A percentile compares a stretch with the other conserved stretches of the same genome.
Conservation (phyloP, 306 rosid genomes). For the Lathyrus sativus region DNA sequence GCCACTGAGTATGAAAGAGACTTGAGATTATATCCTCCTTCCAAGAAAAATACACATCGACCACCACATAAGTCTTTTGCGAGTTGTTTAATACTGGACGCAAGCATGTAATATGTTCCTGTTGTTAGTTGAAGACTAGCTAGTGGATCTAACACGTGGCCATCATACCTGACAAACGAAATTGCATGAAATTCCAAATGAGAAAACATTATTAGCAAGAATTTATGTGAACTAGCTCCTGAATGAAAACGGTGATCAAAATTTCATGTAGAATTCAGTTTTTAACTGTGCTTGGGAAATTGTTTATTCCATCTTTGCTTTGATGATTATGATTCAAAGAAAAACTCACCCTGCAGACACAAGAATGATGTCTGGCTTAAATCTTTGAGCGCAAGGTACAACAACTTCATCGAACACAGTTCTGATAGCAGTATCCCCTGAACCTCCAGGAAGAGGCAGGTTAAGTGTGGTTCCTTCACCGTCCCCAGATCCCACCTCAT, state of each 20-base stretch:
- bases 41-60: slow-evolving; percentile 78
- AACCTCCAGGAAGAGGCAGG: slow-evolving; percentile 94
- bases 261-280: slow-evolving; percentile 32
- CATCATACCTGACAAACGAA: slow-evolving; percentile 66
- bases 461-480: slow-evolving; percentile 93
- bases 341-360: slow-evolving; percentile 96
- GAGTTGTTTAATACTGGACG: slow-evolving; percentile 73
- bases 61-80: slow-evolving; percentile 76
- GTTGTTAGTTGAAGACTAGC: slow-evolving; percentile 85
- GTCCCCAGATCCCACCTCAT: slow-evolving; percentile 74
- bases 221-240: neutral
- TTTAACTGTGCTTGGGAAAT: neutral
- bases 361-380: slow-evolving; percentile 88
- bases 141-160: slow-evolving; percentile 85
- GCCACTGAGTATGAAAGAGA: slow-evolving; percentile 79
- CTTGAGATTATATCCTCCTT: slow-evolving; percentile 90
- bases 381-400: slow-evolving; percentile 85
- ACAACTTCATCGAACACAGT: slow-evolving; percentile 81
- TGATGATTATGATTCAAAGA: slow-evolving; percentile 27
- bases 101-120: slow-evolving; percentile 86
- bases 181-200: slow-evolving; percentile 17
- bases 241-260: slow-evolving; percentile 8
- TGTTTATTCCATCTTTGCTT: slow-evolving; percentile 24
- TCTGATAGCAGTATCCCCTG: slow-evolving; percentile 81
- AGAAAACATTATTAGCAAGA: slow-evolving; percentile 8